Evolutionary conservation across 2,329 filamentous ascomycete genomes (phyloP).

Genomic region (Aspergillus hortae): DNA sequence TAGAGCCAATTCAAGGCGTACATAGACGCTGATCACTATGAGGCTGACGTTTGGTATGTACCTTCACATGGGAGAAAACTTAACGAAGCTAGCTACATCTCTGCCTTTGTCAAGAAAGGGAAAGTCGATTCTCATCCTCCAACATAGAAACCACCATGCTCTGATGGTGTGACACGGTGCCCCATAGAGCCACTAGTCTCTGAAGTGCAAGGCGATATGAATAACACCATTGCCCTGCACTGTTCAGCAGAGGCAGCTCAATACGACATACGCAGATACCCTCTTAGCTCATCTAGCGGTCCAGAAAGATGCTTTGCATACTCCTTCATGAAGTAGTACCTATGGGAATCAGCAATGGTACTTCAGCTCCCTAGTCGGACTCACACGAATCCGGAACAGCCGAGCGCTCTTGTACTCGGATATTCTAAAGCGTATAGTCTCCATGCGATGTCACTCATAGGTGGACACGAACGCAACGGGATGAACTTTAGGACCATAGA

Average conservation of each 20-base stretch:
- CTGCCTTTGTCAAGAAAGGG: background rate
- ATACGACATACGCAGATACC: background rate
- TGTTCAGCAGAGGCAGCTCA: background rate
- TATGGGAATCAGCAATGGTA: background rate
- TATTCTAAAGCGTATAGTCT: background rate
- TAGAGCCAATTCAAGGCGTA: background rate
- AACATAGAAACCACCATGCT: conserved; percentile 1
- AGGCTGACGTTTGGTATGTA: background rate
- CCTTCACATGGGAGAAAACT: background rate
- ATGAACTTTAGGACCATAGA: background rate
- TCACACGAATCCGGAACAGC: background rate
- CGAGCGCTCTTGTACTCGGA: background rate
- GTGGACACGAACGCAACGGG: background rate
- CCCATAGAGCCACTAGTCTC: background rate
- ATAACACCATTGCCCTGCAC: background rate
- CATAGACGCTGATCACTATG: background rate
- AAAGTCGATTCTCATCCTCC: background rate
- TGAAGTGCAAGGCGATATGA: background rate
- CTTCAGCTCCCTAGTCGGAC: background rate
- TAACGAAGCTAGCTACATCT: conserved; percentile 1
- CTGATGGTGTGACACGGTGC: background rate
- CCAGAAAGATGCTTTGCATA: background rate
- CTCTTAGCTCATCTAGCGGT: background rate
- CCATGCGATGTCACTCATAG: background rate
- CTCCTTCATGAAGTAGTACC: background rate